These are phyloP conservation scores for Tirmania nivea DNA, from an alignment of 495 filamentous ascomycete species.

Conservation along the genomic window DNA sequence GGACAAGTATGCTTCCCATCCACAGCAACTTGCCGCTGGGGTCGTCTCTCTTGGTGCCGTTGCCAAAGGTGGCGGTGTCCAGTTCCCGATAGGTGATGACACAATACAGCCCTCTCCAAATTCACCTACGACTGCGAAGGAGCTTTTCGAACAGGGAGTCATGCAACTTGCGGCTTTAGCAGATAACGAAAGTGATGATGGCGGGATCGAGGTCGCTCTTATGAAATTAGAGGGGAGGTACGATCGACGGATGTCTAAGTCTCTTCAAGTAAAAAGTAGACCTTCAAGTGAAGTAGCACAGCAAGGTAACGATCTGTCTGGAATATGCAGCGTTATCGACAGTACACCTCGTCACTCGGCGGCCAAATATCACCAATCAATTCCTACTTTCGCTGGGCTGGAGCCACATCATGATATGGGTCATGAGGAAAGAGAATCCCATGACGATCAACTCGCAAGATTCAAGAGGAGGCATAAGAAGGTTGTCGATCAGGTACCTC, in stretches of 20 bases:
- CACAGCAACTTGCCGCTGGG: slow-evolving; percentile 5
- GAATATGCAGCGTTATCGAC: background rate
- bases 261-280: background rate
- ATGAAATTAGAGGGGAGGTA: slow-evolving; percentile 84
- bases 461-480: slow-evolving; percentile 19
- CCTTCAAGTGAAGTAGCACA: background rate
- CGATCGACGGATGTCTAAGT: slow-evolving; percentile 15
- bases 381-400: background rate
- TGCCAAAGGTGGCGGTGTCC: slow-evolving; percentile 18
- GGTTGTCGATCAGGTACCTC: slow-evolving; percentile 15
- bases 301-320: background rate
- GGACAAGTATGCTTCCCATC: background rate
- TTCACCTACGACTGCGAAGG: slow-evolving; percentile 22
- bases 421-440: background rate
- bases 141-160: slow-evolving; percentile 78
- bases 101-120: slow-evolving; percentile 15
- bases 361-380: too few relatives aligned
- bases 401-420: background rate
- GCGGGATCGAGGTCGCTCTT: slow-evolving; percentile 80
- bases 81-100: background rate
- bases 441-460: slow-evolving; percentile 4
- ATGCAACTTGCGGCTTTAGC: slow-evolving; percentile 73
- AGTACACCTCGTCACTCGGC: background rate
- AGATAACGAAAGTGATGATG: slow-evolving; percentile 61
- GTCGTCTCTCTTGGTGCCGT: slow-evolving; percentile 34